These are phyloP conservation scores for Scutellaria minor DNA, from an alignment of 257 asterid genomes.

Conservation along the genomic window DNA sequence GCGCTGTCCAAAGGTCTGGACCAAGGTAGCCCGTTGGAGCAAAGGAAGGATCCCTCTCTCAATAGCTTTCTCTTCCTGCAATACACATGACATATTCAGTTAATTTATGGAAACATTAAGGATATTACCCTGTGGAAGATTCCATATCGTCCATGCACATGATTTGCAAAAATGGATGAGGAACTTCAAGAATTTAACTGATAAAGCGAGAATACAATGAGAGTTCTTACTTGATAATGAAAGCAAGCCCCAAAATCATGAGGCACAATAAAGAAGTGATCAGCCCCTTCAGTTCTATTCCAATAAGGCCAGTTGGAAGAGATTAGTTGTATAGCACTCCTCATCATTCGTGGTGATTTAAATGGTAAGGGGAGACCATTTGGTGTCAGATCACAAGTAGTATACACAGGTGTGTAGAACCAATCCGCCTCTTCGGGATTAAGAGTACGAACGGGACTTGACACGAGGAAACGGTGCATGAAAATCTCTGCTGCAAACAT, in stretches of 20 bases:
- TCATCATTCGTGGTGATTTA: slow-evolving; percentile 93
- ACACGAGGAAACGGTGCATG: slow-evolving; percentile 80
- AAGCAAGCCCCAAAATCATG: slow-evolving; percentile 95
- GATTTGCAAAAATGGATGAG: not conserved
- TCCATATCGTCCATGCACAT: not conserved
- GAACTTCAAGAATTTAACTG: not conserved
- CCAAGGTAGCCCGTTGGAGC: slow-evolving; percentile 86
- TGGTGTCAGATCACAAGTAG: slow-evolving; percentile 86
- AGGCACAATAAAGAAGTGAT: slow-evolving; percentile 88
- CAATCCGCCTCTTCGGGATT: slow-evolving; percentile 96
- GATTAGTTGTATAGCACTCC: slow-evolving; percentile 87
- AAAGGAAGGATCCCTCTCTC: slow-evolving; percentile 84
- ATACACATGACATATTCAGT: not conserved
- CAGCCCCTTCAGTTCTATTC: slow-evolving; percentile 95
- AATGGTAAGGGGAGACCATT: slow-evolving; percentile 89
- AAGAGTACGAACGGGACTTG: slow-evolving; percentile 83
- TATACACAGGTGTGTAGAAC: slow-evolving; percentile 86
- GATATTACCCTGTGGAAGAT: not conserved
- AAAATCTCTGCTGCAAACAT: slow-evolving; percentile 96
- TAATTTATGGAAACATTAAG: not conserved
- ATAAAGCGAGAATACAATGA: not conserved
- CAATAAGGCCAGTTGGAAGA: slow-evolving; percentile 93
- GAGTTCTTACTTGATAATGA: slow-evolving; percentile 72
- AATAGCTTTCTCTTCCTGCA: slow-evolving; percentile 93
- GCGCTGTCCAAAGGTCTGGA: slow-evolving; percentile 89